Conservation (phyloP, 176 grass and related monocot species). For the sorghum (Sorghum bicolor) region DNA sequence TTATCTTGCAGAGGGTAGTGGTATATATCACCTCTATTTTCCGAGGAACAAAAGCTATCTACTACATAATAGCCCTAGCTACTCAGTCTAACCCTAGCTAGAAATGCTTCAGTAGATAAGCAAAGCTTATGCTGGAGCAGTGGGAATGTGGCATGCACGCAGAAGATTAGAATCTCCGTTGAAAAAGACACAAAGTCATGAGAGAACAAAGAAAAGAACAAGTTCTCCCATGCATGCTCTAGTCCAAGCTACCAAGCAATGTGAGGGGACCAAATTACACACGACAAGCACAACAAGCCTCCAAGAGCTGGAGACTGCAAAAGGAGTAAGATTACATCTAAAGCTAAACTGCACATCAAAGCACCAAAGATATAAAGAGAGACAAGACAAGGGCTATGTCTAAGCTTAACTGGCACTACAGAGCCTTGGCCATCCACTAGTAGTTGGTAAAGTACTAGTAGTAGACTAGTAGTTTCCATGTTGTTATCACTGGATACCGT, state of each 20-base stretch:
- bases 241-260: background rate
- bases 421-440: background rate
- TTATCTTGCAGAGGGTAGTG: too few species aligned
- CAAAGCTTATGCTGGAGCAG: background rate
- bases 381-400: background rate
- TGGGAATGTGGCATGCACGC: background rate
- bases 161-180: background rate
- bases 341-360: constrained; percentile 2
- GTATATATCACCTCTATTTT: too few species aligned
- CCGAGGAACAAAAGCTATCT: too few species aligned
- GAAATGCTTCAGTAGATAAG: too few species aligned
- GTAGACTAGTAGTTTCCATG: background rate
- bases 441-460: background rate
- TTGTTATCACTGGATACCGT: constrained; percentile 4
- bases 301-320: background rate
- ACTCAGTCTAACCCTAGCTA: too few species aligned
- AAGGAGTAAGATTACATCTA: constrained; percentile 14
- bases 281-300: background rate
- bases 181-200: background rate
- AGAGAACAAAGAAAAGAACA: constrained; percentile 32
- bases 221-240: constrained; percentile 18
- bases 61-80: too few species aligned
- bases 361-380: background rate
- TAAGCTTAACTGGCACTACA: background rate
- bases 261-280: constrained; percentile 18